These are phyloP conservation scores for Ustilago curta DNA, from an alignment of 1,284 basidiomycete genomes.

Conservation along the genomic window DNA sequence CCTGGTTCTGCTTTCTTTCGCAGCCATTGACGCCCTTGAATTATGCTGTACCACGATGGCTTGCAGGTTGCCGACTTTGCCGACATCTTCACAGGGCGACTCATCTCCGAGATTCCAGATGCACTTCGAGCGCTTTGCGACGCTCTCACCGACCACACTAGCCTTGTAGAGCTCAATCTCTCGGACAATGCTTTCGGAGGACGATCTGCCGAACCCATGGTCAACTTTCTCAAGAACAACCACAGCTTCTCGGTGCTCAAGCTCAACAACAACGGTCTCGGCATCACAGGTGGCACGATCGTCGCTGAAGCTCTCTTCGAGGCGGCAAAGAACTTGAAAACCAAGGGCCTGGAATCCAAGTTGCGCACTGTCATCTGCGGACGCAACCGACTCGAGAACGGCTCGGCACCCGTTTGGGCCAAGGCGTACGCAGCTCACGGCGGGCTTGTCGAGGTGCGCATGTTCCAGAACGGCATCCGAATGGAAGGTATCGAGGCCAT, in stretches of 20 bases:
- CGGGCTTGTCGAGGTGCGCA: constrained; percentile 81
- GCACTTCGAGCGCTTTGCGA: constrained; percentile 90
- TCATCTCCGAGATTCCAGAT: constrained; percentile 93
- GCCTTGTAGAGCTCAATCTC: constrained; percentile 87
- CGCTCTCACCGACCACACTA: constrained; percentile 82
- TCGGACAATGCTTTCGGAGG: constrained; percentile 98
- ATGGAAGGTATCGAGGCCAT: constrained; percentile 91
- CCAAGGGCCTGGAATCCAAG: constrained; percentile 78
- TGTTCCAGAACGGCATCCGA: constrained; percentile 97
- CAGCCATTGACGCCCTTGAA: background rate
- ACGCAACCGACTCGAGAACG: constrained; percentile 92
- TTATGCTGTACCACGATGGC: background rate
- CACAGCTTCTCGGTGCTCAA: constrained; percentile 82
- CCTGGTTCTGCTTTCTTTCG: background rate
- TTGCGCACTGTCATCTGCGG: constrained; percentile 89
- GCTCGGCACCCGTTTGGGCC: constrained; percentile 85
- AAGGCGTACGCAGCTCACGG: constrained; percentile 87
- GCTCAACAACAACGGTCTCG: constrained; percentile 97
- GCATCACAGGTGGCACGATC: constrained; percentile 87
- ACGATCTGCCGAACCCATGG: constrained; percentile 93
- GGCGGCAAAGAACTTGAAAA: constrained; percentile 79
- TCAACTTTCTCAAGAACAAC: constrained; percentile 76
- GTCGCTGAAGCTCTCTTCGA: constrained; percentile 85
- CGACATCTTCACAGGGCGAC: constrained; percentile 96
- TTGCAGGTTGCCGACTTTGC: constrained; percentile 89